Conservation (phyloP, 805 yeast species). For the Yamadazyma kitorensis region DNA sequence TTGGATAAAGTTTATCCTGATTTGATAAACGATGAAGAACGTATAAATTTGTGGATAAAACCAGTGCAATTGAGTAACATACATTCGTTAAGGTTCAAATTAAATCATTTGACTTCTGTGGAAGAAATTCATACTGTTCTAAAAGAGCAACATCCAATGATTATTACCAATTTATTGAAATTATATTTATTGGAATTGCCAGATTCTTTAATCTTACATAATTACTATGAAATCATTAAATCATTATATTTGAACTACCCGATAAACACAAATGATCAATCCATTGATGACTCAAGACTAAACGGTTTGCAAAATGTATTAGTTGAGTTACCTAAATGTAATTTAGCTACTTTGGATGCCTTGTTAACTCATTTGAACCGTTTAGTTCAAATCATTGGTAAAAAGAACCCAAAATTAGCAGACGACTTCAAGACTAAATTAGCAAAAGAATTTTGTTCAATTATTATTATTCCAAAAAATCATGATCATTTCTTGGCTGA, state of each 20-base stretch:
- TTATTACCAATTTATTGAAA: constrained; percentile 66
- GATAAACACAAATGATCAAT: constrained; percentile 36
- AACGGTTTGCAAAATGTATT: constrained; percentile 65
- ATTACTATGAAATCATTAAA: constrained; percentile 63
- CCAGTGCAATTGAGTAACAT: constrained; percentile 60
- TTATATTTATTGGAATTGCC: constrained; percentile 78
- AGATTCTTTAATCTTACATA: constrained; percentile 65
- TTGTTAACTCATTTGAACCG: constrained; percentile 73
- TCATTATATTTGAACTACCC: constrained; percentile 54
- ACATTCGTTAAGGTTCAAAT: constrained; percentile 56
- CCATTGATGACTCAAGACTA: constrained; percentile 40
- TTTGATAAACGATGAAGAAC: constrained; percentile 61
- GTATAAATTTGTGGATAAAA: constrained; percentile 66
- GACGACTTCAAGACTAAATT: constrained; percentile 44
- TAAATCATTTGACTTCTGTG: constrained; percentile 39
- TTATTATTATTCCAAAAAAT: constrained; percentile 14
- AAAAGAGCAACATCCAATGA: constrained; percentile 46
- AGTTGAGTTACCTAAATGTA: constrained; percentile 64
- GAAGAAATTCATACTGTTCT: constrained; percentile 32
- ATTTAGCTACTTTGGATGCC: constrained; percentile 77
- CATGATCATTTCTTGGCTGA: constrained; percentile 44
- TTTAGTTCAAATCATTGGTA: constrained; percentile 48
- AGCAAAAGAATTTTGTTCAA: constrained; percentile 52
- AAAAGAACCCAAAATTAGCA: constrained; percentile 32
- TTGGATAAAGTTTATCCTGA: constrained; percentile 73